Evolutionary conservation across 2,329 filamentous ascomycete species (phyloP), one percentile per base, ranked within the genome.

Genomic region (Juglanconis oblonga): DNA sequence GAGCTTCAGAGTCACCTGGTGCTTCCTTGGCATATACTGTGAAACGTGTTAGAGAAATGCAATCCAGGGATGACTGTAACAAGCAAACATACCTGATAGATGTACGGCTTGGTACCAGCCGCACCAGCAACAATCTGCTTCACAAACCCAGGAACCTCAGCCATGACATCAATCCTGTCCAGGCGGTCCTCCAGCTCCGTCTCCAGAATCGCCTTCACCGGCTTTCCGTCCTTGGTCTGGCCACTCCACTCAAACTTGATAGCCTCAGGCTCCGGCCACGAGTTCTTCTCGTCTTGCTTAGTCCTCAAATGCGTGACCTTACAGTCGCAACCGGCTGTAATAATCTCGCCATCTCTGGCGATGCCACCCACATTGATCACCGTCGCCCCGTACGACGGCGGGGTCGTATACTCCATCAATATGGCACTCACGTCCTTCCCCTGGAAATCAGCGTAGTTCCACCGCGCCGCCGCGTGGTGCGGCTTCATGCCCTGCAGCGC

Each of bases 401-500:
- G 96, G 1, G 95, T 99, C 42, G 87, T 96, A 75, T 88, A 99
- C 75, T 98, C 90, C 95, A 99, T 99, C 80, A 98, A 81, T 66
- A 96, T 78, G 33, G 93, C 94, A 33, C 93, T 95, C 78, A 92
- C 90, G 24, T 81, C 91, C 29, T 92, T 89, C 13, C 91, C 88
- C 73, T 98, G 93, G 79, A 97, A 97, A 77, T 93, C 86, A 75
- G 86, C 82, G 79, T 97, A 99, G 77, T 95, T 97, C 95, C 95
- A 99, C 64, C 85, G 87, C 35, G 90, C 87, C 63, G 94, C 93
- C 62, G 92, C 90, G 73, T 99, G 96, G 75, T 99, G 95, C 45
- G 95, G 95, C 83, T 99, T 99, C 94, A 98, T 98, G 73, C 93
- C 95, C 78, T 98, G 95, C 54, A 98, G 79, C 45, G 92, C 93